These are phyloP conservation scores for Petunia axillaris DNA, from an alignment of 257 asterid species.

Conservation along the genomic window DNA sequence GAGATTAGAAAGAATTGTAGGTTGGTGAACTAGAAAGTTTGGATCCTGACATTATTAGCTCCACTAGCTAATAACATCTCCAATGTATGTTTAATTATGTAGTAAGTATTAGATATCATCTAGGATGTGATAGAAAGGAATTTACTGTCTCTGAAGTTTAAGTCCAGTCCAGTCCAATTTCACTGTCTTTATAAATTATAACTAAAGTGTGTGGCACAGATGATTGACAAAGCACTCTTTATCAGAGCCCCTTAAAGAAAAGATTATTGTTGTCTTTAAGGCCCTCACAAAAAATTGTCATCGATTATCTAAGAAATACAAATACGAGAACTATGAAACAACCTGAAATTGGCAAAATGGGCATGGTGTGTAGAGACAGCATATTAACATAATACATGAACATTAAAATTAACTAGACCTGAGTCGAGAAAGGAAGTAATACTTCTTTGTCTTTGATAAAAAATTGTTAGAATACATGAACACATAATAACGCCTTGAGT, in stretches of 20 bases:
- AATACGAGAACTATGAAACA: neutral
- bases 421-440: neutral
- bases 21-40: slow-evolving; percentile 44
- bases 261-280: neutral
- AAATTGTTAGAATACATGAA: neutral
- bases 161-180: neutral
- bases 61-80: neutral
- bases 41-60: neutral
- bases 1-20: slow-evolving; percentile 70
- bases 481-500: neutral
- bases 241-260: neutral
- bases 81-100: neutral
- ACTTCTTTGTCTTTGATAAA: neutral
- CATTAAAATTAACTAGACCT: neutral
- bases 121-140: neutral
- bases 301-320: neutral
- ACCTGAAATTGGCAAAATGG: neutral
- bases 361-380: neutral
- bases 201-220: neutral
- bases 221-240: neutral
- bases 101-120: neutral
- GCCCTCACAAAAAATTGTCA: neutral
- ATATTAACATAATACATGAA: neutral
- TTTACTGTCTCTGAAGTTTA: neutral
- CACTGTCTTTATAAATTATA: neutral